Evolutionary conservation across 2,329 filamentous ascomycete species (phyloP).

Genomic region (Calycina herbarum): DNA sequence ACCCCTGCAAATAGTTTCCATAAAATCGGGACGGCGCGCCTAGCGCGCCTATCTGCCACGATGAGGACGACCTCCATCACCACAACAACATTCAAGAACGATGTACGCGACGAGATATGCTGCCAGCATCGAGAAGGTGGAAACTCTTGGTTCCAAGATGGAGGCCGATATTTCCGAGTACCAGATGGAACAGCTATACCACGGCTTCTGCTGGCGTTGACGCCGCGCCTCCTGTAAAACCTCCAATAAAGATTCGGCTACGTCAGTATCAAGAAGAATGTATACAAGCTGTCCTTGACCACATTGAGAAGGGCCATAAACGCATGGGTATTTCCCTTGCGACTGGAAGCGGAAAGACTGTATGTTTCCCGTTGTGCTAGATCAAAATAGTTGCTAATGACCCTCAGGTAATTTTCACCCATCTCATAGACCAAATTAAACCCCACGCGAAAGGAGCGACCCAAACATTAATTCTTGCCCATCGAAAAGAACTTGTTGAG

Average conservation of each 20-base stretch:
- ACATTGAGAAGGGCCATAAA: constrained; percentile 70
- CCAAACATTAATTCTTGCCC: constrained; percentile 87
- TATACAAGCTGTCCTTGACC: constrained; percentile 74
- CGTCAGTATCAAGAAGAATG: constrained; percentile 90
- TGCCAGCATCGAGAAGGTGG: constrained; percentile 36
- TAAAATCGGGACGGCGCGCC: not conserved
- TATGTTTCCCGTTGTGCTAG: constrained; percentile 40
- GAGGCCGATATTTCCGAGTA: constrained; percentile 13
- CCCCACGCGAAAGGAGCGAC: constrained; percentile 56
- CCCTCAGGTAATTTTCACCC: constrained; percentile 85
- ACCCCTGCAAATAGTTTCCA: not conserved
- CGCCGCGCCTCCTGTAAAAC: constrained; percentile 14
- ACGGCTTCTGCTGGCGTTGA: constrained; percentile 16
- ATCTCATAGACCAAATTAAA: constrained; percentile 78
- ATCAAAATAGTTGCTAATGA: constrained; percentile 18
- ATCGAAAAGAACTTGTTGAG: constrained; percentile 89
- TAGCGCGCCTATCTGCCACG: not conserved
- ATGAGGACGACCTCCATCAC: constrained; percentile 11
- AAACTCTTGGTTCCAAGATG: constrained; percentile 19
- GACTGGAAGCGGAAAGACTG: constrained; percentile 87
- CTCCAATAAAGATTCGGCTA: constrained; percentile 52
- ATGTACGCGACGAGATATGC: constrained; percentile 28
- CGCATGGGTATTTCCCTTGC: constrained; percentile 82
- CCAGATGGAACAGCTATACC: constrained; percentile 20
- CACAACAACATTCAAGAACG: not conserved